Evolutionary conservation across 345 rosid species (phyloP), one percentile per base, ranked within the genome.

Genomic region (Syzygium aromaticum): DNA sequence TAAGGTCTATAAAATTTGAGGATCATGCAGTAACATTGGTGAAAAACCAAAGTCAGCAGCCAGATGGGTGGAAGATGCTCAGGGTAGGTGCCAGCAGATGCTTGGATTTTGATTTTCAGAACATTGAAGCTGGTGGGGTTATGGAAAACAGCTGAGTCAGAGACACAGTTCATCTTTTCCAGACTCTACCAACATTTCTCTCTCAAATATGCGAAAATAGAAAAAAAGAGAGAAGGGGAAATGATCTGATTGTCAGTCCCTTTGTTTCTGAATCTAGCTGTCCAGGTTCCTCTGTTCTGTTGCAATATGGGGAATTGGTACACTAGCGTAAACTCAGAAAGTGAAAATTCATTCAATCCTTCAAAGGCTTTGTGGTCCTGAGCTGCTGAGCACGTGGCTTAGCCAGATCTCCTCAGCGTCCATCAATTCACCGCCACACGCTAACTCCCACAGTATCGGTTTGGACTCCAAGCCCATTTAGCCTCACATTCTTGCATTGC

Each of bases 201-300:
- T 52, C 30, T 28, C 61, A 49, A 57, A 43, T 49, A 38, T 27
- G 54, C 54, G 25, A 49, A 51, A 63, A 43, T 63, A 28, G 12
- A 57, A 85, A 17, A 59, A 43, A 57, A 49, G 25, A 8, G 28
- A 59, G 12, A 1, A 23, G 11, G 28, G 43, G 61, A 52, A 51
- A 33, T 73, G 49, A 73, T 73, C 49, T 43, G 33, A 84, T 53
- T 84, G 86, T 84, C 85, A 52, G 85, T 59, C 73, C 77, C 57
- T 49, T 87, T 83, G 30, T 87, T 30, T 77, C 85, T 54, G 88
- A 87, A 87, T 43, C 88, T n/a, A 22, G 57, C 88, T 57, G 88
- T 84, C 85, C 88, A 82, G 88, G 77, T 87, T 87, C 54, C 51
- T 57, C 59, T 54, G 67, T 82, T 82, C 85, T 46, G 85, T 87